Evolutionary conservation across 2,329 filamentous ascomycete species (phyloP).

Genomic region (Pseudogymnoascus sp.): DNA sequence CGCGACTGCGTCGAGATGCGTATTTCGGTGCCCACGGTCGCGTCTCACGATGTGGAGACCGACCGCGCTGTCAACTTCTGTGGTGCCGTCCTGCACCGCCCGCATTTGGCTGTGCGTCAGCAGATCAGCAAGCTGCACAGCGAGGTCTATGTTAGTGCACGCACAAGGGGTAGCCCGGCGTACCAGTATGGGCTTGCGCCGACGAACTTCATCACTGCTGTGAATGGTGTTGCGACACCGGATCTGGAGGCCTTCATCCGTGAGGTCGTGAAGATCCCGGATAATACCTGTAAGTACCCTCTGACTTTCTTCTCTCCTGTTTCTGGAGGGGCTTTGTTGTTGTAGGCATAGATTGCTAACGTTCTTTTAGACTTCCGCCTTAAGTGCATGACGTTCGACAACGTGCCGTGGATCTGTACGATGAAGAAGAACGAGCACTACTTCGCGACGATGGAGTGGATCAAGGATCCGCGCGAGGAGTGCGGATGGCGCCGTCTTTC

Average conservation of each 20-base stretch:
- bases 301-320: background rate
- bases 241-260: slow-evolving; percentile 74
- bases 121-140: slow-evolving; percentile 95
- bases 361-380: slow-evolving; percentile 69
- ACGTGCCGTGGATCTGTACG: slow-evolving; percentile 97
- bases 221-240: slow-evolving; percentile 80
- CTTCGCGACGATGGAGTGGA: slow-evolving; percentile 64
- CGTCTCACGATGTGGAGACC: slow-evolving; percentile 86
- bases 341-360: slow-evolving; percentile 10
- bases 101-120: slow-evolving; percentile 92
- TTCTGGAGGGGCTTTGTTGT: slow-evolving; percentile 12
- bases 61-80: slow-evolving; percentile 90
- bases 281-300: slow-evolving; percentile 71
- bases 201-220: slow-evolving; percentile 95
- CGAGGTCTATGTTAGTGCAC: slow-evolving; percentile 89
- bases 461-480: slow-evolving; percentile 52
- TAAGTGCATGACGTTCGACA: slow-evolving; percentile 96
- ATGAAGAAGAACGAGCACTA: slow-evolving; percentile 99
- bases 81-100: slow-evolving; percentile 84
- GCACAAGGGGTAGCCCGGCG: slow-evolving; percentile 72
- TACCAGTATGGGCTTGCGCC: slow-evolving; percentile 89
- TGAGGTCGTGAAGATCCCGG: slow-evolving; percentile 78
- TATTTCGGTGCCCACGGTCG: slow-evolving; percentile 74
- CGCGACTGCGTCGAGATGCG: slow-evolving; percentile 73
- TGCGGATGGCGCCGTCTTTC: slow-evolving; percentile 58